A percentile compares a stretch with the other conserved stretches of the same genome.
These are phyloP conservation scores for Aspergillus ustus DNA, from an alignment of 2,329 filamentous ascomycete species.

Conservation along the genomic window DNA sequence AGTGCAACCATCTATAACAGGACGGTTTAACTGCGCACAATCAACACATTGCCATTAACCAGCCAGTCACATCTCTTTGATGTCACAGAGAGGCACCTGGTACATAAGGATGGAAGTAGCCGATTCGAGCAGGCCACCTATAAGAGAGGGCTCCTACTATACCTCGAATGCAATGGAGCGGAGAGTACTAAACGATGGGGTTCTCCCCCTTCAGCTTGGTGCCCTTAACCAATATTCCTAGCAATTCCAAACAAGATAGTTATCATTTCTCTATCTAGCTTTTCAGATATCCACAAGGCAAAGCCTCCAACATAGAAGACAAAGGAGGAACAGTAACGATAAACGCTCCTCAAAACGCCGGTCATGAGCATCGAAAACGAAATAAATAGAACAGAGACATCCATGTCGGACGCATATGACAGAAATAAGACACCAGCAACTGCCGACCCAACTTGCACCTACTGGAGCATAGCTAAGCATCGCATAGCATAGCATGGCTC, in stretches of 20 bases:
- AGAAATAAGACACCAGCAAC: background rate
- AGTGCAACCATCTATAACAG: too few species aligned
- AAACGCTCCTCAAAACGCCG: conserved; percentile 20
- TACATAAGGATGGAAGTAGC: too few species aligned
- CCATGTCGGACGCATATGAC: background rate
- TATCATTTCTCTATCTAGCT: background rate
- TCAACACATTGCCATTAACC: too few species aligned
- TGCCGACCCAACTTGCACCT: background rate
- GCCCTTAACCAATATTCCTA: background rate
- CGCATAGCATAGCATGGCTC: background rate
- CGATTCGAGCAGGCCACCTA: too few species aligned
- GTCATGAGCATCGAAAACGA: conserved; percentile 6
- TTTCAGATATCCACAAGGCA: background rate
- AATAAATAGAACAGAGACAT: background rate
- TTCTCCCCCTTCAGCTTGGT: background rate
- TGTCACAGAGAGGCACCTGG: too few species aligned
- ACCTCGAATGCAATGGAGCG: too few species aligned
- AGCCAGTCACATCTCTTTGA: too few species aligned
- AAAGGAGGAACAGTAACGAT: conserved; percentile 7
- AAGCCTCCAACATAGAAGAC: background rate
- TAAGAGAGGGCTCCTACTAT: too few species aligned
- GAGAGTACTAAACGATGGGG: too few species aligned
- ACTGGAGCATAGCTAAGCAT: background rate
- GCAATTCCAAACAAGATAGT: background rate
- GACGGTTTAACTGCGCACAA: too few species aligned